Evolutionary conservation across 169 alveolate genomes (phyloP), one percentile per base, ranked within the genome.

Genomic region (Plasmodium knowlesi): DNA sequence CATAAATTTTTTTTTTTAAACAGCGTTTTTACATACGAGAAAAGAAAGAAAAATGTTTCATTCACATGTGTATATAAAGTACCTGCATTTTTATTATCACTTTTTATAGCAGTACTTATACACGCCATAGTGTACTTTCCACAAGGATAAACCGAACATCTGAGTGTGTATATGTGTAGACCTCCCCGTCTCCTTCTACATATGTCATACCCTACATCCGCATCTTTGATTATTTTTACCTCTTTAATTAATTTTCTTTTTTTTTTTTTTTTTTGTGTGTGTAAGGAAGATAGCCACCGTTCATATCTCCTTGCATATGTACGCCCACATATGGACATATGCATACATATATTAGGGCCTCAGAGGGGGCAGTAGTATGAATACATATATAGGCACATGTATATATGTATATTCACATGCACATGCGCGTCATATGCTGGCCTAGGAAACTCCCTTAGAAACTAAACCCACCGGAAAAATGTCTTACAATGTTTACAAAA

Each of bases 401-500:
- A 19, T 76, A 34, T 76, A 9, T 30, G 50, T 32, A 76, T 32
- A 50, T 76, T 39, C 83, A 19, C 43, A 79, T 46, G 61, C 53
- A 19, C 43, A 37, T 9, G 57, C 22, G 25, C 39, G 30, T 79
- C 46, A 57, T 19, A 57, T 50, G 32, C 67, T 12, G 67, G 57
- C 6, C 39, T 22, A 80, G 61, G 39, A 34, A 34, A 50, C 32
- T 72, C 41, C 37, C 57, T 37, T 22, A 19, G 37, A 67, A 67
- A 67, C 78, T 32, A 86, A 14, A 30, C 41, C 43, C 50, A 54
- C 19, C 61, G 85, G 14, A 74, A 86, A 86, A 54, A 86, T 86
- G 93, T 50, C 93, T 32, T 86, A 86, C 85, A 86, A 86, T 86
- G 93, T 86, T 39, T 50, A 70, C 93, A 86, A 86, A 53, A 74